Base-by-base conservation (phyloP, 2,329 filamentous ascomycete genomes). In the Coniochaeta hoffmannii region DNA sequence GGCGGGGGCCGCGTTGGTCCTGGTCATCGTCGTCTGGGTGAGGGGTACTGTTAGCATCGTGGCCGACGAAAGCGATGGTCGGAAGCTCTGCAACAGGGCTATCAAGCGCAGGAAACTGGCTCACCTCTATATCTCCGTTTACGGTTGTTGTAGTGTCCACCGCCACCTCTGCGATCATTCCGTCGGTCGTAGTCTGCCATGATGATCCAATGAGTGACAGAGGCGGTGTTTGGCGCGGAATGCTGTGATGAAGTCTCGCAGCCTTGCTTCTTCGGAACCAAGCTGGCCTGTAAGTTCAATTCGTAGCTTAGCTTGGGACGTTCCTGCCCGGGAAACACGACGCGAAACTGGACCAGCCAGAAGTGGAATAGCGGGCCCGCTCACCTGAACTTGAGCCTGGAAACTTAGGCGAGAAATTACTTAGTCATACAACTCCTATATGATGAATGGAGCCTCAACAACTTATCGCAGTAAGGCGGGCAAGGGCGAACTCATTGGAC, bases 61-160 rank as follows among this genome's bases (percentile, higher is more conserved):
- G 53, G 4, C 7, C 15, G n/a, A 24, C 14, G 11, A 51, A 14
- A 54, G 56, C 19, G 14, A 22, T 22, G 26, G 22, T 17, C 10
- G 17, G 28, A 3, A 36, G 17, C 24, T 11, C 24, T 11, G 24
- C 10, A 54, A 15, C 28, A 15, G 34, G 30, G n/a, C 46, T 46
- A 26, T 49, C 17, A 6, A 34, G 22, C 7, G 12, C 19, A 50
- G 31, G 19, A 31, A 15, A 31, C 19, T 11, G 8, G 35, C 76
- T 62, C 69, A 92, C 90, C 90, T 88, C 89, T 81, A 67, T 86
- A 87, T 68, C 90, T 82, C 65, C 88, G 81, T 74, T 95, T 96
- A 69, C 88, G 85, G 64, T 82, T 83, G 69, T 85, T 76, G 65
- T 81, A 76, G 57, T 80, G 75, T 15, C 60, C 58, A 35, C 60